Conservation (phyloP, 2,329 filamentous ascomycete genomes). For the Ophiostoma pallidulum region DNA sequence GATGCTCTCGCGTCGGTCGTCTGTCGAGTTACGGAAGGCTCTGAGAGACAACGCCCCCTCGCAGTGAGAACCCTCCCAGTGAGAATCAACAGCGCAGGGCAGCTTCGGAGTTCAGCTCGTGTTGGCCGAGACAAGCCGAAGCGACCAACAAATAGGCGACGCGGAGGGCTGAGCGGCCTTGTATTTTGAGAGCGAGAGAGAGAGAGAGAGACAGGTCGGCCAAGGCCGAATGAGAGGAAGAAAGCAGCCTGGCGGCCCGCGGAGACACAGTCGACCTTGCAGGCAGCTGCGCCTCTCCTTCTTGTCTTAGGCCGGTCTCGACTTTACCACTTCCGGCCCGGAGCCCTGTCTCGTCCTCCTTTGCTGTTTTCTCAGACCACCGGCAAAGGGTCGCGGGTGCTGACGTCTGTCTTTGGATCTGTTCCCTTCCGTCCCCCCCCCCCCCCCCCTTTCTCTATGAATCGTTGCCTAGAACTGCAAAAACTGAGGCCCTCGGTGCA, state of each 20-base stretch:
- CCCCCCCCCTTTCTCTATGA: no score
- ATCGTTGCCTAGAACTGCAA: neutral
- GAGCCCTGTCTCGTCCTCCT: neutral
- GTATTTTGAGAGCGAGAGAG: neutral
- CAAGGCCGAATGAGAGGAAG: neutral
- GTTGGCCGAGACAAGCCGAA: constrained; percentile 7
- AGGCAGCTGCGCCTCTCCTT: no score
- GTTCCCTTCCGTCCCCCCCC: no score
- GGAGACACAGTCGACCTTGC: no score
- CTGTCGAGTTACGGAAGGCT: no score
- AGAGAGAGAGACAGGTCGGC: neutral
- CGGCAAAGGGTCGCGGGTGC: no score
- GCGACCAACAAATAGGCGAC: neutral
- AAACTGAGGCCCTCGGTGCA: neutral
- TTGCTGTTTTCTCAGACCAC: neutral
- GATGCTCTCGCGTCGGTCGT: no score
- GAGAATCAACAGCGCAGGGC: neutral
- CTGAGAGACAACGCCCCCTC: neutral
- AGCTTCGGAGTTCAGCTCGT: neutral
- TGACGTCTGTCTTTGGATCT: neutral
- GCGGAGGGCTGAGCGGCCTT: neutral
- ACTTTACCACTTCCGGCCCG: no score
- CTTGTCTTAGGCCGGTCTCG: no score
- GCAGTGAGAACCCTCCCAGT: no score
- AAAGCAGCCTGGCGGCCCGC: no score